These are phyloP conservation scores for Chaetomium cochliodes DNA, from an alignment of 495 filamentous ascomycete species.

Conservation along the genomic window DNA sequence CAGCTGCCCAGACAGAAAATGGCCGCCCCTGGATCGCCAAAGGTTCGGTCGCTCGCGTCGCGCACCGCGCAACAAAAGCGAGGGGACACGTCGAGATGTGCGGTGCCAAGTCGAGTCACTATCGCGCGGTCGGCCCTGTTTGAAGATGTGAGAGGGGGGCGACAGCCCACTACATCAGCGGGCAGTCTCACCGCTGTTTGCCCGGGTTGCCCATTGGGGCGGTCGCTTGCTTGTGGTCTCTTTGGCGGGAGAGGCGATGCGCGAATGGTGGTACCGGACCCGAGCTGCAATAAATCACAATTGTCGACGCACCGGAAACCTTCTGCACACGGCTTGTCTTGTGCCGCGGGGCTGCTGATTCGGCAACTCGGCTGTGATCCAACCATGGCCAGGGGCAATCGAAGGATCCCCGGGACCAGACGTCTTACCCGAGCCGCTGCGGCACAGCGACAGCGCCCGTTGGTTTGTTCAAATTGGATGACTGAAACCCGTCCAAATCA, in stretches of 20 bases:
- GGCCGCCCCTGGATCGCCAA: no score
- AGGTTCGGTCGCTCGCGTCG: no score
- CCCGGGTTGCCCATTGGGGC: constrained; percentile 11
- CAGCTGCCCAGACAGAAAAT: no score
- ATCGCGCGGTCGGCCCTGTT: neutral
- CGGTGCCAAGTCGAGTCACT: constrained; percentile 1
- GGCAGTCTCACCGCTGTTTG: constrained; percentile 19
- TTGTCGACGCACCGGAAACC: neutral
- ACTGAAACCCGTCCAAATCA: constrained; percentile 10
- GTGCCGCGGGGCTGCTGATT: constrained; percentile 12
- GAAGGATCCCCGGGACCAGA: constrained; percentile 1
- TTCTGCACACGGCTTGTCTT: constrained; percentile 5
- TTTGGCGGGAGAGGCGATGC: constrained; percentile 1
- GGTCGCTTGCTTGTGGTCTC: neutral
- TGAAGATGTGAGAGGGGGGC: neutral
- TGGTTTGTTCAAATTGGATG: constrained; percentile 1
- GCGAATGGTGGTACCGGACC: constrained; percentile 11
- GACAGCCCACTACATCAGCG: neutral
- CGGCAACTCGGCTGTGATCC: constrained; percentile 6
- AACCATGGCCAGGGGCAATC: constrained; percentile 8
- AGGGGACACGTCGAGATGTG: neutral
- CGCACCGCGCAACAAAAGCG: neutral
- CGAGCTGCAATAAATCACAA: constrained; percentile 2
- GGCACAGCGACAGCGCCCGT: neutral
- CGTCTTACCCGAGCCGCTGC: constrained; percentile 14